Conservation (phyloP, 148 eudicot genomes). For the Talinum fruticosum region DNA sequence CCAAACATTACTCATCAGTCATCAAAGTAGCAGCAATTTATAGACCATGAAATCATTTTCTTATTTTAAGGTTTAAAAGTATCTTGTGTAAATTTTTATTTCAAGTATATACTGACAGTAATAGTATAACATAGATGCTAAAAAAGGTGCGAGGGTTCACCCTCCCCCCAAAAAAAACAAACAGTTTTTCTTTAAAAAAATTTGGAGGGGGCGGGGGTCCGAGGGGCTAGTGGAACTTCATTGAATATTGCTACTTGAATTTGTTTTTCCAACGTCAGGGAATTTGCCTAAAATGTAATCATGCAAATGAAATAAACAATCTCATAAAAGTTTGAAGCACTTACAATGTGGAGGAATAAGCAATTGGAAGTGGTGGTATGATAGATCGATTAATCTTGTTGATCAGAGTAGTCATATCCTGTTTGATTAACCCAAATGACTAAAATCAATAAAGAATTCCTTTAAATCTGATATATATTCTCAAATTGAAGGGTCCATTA, state of each 20-base stretch:
- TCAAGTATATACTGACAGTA: no score
- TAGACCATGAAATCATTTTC: no score
- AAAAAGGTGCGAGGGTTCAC: neutral
- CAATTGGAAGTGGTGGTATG: slow-evolving; percentile 11
- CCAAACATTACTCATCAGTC: no score
- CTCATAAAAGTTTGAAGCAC: slow-evolving; percentile 21
- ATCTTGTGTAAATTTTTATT: no score
- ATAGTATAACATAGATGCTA: no score
- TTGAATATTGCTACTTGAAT: neutral
- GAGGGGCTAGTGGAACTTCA: neutral
- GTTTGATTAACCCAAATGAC: slow-evolving; percentile 3
- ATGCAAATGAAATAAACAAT: slow-evolving; percentile 10
- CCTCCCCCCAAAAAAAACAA: neutral
- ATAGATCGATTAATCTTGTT: slow-evolving; percentile 11
- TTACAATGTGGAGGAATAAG: slow-evolving; percentile 82
- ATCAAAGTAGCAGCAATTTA: no score
- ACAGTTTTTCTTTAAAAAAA: no score
- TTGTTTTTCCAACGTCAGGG: neutral
- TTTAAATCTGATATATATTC: neutral
- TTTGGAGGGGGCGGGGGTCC: neutral
- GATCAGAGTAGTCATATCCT: slow-evolving; percentile 14
- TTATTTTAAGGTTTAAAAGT: no score
- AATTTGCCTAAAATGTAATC: neutral
- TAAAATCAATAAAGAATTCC: neutral
- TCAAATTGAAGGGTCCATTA: neutral